Evolutionary conservation across 2,329 filamentous ascomycete genomes (phyloP), one percentile per base, ranked within the genome.

Genomic region (Chalara sp.): DNA sequence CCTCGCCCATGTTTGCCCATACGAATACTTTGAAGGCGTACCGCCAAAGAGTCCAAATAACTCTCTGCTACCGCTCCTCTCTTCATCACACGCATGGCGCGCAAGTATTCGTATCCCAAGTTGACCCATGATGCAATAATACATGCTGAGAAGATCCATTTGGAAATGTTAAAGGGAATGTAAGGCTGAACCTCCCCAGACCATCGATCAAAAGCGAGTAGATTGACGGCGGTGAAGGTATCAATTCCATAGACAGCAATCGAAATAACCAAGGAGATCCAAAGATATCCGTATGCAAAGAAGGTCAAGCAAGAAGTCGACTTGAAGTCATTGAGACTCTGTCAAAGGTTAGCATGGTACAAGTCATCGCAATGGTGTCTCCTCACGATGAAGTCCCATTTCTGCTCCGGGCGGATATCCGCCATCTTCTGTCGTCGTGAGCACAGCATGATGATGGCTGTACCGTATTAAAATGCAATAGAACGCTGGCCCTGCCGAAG

Each of bases 61-160:
- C 86, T 92, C 65, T 95, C 89, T 5, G 90, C 89, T 40, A 97
- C 86, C 57, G 91, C 90, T 50, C 88, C 88, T 52, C 89, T 81
- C 59, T 76, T 83, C 67, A 97, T 95, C 47, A 95, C 88, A 44
- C 85, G 83, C 54, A 86, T 72, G 30, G 92, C 90, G 49, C 87
- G 81, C 45, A 95, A 65, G 72, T 88, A 89, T 68, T 95, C 87
- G 62, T 86, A 93, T 12, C 72, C 75, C 31, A 95, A 77, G 58
- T 97, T 87, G 57, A 89, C 72, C 67, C 92, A 91, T 7, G 91
- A 97, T 35, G 93, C 76, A 56, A 97, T 86, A 65, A 99, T 97
- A 67, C 91, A 96, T 50, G 82, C 80, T 31, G 89, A 86, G 67
- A 97, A 99, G 66, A 99, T 91, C 90, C 91, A 96, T 72, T 93